Conservation (phyloP, 202 grass and related monocot genomes). For the Setaria viridis region DNA sequence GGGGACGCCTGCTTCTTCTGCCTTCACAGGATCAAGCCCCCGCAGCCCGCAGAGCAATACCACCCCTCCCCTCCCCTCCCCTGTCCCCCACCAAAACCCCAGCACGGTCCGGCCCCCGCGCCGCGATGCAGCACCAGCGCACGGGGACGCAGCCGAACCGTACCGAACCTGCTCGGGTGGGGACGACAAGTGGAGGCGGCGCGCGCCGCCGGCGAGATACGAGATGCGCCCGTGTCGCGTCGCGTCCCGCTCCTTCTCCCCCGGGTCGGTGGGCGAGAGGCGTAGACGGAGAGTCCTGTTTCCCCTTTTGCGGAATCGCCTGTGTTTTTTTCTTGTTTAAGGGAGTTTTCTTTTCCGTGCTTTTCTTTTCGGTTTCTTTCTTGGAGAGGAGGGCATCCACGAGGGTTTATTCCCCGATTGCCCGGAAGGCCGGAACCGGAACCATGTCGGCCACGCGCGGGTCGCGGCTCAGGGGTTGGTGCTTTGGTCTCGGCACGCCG, state of each 20-base stretch:
- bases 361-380: constrained; percentile 26
- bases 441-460: neutral
- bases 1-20: constrained; percentile 3
- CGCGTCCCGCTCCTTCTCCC: neutral
- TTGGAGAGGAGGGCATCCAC: constrained; percentile 57
- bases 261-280: constrained; percentile 24
- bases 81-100: constrained; percentile 21
- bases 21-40: constrained; percentile 38
- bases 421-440: neutral
- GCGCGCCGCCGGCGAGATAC: constrained; percentile 25
- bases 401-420: constrained; percentile 46
- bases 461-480: neutral
- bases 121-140: neutral
- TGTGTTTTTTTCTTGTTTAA: constrained; percentile 8
- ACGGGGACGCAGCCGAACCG: neutral
- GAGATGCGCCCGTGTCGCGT: neutral
- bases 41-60: constrained; percentile 31
- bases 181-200: neutral
- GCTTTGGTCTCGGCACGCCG: neutral
- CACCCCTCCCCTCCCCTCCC: neutral
- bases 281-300: neutral
- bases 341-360: neutral
- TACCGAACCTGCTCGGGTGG: neutral
- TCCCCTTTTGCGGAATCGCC: neutral
- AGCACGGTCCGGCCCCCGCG: neutral